Conservation (phyloP, 192 early-diverging fungal species). For the Oehlia diaphana region DNA sequence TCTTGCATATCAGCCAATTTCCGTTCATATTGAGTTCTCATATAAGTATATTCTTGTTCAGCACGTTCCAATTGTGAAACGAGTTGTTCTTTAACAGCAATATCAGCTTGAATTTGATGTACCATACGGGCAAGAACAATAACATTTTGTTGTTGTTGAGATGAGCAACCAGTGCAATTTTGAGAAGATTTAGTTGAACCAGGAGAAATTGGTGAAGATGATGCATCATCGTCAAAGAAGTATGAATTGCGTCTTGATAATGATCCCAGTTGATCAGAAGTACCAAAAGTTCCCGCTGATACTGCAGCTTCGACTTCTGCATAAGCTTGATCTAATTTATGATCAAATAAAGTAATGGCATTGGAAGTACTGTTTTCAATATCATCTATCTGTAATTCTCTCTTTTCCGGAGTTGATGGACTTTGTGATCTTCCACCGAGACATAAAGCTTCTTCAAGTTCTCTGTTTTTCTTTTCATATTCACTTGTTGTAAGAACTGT, state of each 20-base stretch:
- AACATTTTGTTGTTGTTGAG: slow-evolving; percentile 34
- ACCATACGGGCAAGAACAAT: slow-evolving; percentile 40
- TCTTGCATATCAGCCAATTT: slow-evolving; percentile 62
- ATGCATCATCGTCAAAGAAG: no score
- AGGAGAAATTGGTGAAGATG: no score
- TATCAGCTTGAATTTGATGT: slow-evolving; percentile 60
- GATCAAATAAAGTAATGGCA: no score
- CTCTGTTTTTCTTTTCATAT: slow-evolving; percentile 50
- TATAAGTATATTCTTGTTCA: slow-evolving; percentile 56
- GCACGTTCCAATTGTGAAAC: slow-evolving; percentile 56
- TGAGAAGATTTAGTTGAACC: neutral
- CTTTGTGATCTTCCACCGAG: neutral
- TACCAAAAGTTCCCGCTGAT: no score
- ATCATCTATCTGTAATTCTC: no score
- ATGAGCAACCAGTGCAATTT: slow-evolving; percentile 4
- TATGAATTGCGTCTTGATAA: no score
- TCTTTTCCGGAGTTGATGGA: no score
- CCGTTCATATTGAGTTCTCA: slow-evolving; percentile 67
- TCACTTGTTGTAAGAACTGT: slow-evolving; percentile 32
- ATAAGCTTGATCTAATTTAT: no score
- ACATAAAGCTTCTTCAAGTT: slow-evolving; percentile 38
- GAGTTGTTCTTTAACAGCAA: slow-evolving; percentile 61
- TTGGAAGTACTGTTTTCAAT: no score
- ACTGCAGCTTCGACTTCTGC: no score
- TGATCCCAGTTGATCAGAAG: no score